A percentile compares a stretch with the other conserved stretches of the same genome.
Conservation (phyloP, 2,329 filamentous ascomycete genomes). For the Ploettnerulaceae sp. region DNA sequence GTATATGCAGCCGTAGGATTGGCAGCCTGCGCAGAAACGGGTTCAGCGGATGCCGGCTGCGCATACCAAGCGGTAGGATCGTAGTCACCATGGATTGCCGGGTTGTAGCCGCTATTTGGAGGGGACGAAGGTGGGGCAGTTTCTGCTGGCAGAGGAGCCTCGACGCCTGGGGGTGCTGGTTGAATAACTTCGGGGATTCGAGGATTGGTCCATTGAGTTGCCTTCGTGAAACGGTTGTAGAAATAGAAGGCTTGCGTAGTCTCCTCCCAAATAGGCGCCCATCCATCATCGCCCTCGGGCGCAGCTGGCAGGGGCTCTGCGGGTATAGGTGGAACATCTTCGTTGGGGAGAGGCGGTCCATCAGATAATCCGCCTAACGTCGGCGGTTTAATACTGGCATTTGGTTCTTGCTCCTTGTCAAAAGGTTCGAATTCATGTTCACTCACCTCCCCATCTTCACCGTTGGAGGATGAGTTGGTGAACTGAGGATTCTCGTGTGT, state of each 20-base stretch:
- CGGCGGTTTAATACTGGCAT: slow-evolving; percentile 9
- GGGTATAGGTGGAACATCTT: slow-evolving; percentile 39
- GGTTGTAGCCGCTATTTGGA: slow-evolving; percentile 71
- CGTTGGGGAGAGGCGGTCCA: slow-evolving; percentile 30
- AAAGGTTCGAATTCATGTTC: slow-evolving; percentile 11
- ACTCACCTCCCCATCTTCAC: slow-evolving; percentile 11
- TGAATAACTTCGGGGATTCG: slow-evolving; percentile 51
- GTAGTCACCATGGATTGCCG: slow-evolving; percentile 92
- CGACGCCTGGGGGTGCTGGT: slow-evolving; percentile 31
- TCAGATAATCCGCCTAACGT: slow-evolving; percentile 8
- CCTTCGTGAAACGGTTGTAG: slow-evolving; percentile 72
- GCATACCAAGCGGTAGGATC: slow-evolving; percentile 96
- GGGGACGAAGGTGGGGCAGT: slow-evolving; percentile 30
- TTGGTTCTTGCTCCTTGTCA: slow-evolving; percentile 11
- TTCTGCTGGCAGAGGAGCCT: slow-evolving; percentile 28
- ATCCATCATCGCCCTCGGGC: slow-evolving; percentile 64
- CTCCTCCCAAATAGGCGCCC: slow-evolving; percentile 75
- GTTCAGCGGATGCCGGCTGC: slow-evolving; percentile 44
- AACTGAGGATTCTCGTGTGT: neutral
- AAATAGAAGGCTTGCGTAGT: slow-evolving; percentile 71
- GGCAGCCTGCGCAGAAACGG: slow-evolving; percentile 30
- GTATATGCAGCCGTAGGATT: slow-evolving; percentile 53
- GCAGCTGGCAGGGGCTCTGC: slow-evolving; percentile 39
- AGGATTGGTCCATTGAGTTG: slow-evolving; percentile 82
- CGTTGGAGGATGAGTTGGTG: neutral